These are phyloP conservation scores for Entomortierella chlamydospora DNA, from an alignment of 192 early-diverging fungal genomes.

Conservation along the genomic window DNA sequence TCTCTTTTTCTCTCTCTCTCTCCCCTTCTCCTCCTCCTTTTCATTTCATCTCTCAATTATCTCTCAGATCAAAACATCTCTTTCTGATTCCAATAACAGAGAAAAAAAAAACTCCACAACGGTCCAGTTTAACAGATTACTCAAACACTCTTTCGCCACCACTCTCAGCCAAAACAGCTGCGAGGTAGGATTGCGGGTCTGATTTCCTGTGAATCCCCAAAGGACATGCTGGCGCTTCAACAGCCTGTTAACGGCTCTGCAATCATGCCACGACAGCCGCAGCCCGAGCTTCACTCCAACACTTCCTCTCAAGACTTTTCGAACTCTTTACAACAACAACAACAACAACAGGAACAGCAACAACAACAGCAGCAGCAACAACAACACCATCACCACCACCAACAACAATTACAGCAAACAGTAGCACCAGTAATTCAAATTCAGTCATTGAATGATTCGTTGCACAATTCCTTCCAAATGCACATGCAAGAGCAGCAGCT, in stretches of 20 bases:
- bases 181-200: neutral
- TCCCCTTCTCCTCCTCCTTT: neutral
- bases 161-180: neutral
- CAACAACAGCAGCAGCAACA: slow-evolving; percentile 7
- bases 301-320: neutral
- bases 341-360: neutral
- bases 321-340: neutral
- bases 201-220: neutral
- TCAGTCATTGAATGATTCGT: slow-evolving; percentile 35
- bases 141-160: neutral
- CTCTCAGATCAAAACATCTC: neutral
- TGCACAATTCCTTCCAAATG: slow-evolving; percentile 25
- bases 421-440: slow-evolving; percentile 30
- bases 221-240: slow-evolving; percentile 48
- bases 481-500: slow-evolving; percentile 43
- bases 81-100: neutral
- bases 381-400: slow-evolving; percentile 1
- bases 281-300: slow-evolving; percentile 8
- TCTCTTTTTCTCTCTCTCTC: slow-evolving; percentile 1
- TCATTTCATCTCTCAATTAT: slow-evolving; percentile 3
- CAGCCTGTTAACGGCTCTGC: slow-evolving; percentile 31
- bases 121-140: neutral
- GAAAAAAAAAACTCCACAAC: neutral
- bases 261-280: slow-evolving; percentile 15
- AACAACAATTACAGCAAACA: slow-evolving; percentile 21